Evolutionary conservation across 2,329 filamentous ascomycete species (phyloP).

Genomic region (Arthroderma sp.): DNA sequence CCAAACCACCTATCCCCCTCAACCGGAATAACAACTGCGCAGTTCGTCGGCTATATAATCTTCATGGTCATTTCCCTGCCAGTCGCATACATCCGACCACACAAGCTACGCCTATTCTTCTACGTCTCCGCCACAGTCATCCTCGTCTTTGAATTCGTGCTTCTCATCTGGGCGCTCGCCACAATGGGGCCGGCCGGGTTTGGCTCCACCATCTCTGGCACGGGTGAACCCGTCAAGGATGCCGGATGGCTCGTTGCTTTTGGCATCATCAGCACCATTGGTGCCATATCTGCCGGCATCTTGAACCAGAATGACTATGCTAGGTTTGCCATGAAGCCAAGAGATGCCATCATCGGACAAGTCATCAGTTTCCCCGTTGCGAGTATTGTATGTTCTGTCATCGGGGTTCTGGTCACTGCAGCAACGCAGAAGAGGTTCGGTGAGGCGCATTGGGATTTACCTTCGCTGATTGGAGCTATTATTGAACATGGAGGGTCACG

Average conservation of each 20-base stretch:
- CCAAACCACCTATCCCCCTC: conserved; percentile 25
- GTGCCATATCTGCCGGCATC: conserved; percentile 36
- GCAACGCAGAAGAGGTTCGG: conserved; percentile 25
- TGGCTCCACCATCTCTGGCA: conserved; percentile 4
- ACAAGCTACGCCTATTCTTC: conserved; percentile 10
- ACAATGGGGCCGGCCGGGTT: conserved; percentile 10
- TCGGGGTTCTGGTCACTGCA: conserved; percentile 28
- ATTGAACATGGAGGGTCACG: conserved; percentile 24
- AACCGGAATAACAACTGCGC: conserved; percentile 24
- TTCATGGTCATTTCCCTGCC: conserved; percentile 30
- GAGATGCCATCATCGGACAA: conserved; percentile 34
- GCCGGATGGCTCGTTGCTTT: conserved; percentile 30
- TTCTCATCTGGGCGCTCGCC: conserved; percentile 12
- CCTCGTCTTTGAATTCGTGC: conserved; percentile 10
- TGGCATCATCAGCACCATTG: conserved; percentile 34
- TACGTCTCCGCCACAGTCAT: conserved; percentile 7
- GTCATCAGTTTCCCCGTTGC: conserved; percentile 24
- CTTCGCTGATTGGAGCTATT: conserved; percentile 31
- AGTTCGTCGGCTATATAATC: conserved; percentile 28
- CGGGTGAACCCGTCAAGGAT: conserved; percentile 3
- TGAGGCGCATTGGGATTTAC: conserved; percentile 34
- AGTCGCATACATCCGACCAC: conserved; percentile 36
- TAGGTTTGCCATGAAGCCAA: conserved; percentile 31
- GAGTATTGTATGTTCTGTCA: conserved; percentile 8
- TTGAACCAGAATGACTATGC: conserved; percentile 38